Base-by-base conservation (phyloP, 495 filamentous ascomycete species). In the Parmelia sp. region DNA sequence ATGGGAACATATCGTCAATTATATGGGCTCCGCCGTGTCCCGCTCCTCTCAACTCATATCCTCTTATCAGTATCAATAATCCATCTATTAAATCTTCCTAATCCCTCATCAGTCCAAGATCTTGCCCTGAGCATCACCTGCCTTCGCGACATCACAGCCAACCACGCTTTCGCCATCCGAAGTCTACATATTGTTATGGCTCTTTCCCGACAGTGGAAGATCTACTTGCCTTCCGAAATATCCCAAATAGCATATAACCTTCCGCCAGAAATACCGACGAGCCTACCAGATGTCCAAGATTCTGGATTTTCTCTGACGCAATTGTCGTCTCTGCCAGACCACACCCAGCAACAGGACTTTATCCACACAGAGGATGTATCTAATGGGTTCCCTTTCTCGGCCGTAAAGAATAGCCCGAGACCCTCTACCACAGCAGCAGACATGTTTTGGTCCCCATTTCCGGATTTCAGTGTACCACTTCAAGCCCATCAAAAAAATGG, bases 61-160 rank as follows among this genome's bases (percentile, higher is more conserved):
- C 60, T 72, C 8, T 63, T 74, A 15, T 69, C 73, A n/a, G 67
- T 74, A 9, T 70, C 69, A 44, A 75, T 75, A 36, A 73, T 76
- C 57, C 74, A 76, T 69, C 66, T 78, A 6, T 57, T 73, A 27
- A 69, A 73, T 57, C 53, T 78, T 3, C 66, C 69, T 17, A 27
- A 60, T 25, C 27, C 63, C 6, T 63, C 70, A 4, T 35, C 64
- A 5, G 53, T 62, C 21, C 29, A 49, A 11, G 33, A 73, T 55
- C 57, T 74, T 47, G 61, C 63, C 25, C 60, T 51, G 8, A 64
- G 66, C 25, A 67, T 77, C 36, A 56, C 70, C 11, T 47, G 40
- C 35, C 62, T 77, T n/a, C 66, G 72, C 19, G 72, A 66, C 7
- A 69, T 75, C 23, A 37, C 66, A 14, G 7, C 33, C 23, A 57